These are phyloP conservation scores for Chernovozyma sophiae-reginae DNA, from an alignment of 1,139 yeast genomes.

Conservation along the genomic window DNA sequence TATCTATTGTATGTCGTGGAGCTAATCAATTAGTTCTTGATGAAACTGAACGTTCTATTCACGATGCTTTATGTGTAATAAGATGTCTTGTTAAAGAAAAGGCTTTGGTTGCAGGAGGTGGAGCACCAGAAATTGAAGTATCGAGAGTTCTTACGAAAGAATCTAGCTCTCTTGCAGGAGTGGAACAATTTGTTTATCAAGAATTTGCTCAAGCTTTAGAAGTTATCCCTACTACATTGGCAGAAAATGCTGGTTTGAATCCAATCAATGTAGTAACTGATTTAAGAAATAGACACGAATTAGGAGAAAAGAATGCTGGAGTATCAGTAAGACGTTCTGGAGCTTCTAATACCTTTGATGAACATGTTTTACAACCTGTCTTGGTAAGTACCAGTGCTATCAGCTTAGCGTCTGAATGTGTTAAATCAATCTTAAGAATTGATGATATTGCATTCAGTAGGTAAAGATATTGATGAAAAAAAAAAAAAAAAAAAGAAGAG, in stretches of 20 bases:
- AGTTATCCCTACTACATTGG: slow-evolving; percentile 93
- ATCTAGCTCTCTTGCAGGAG: slow-evolving; percentile 75
- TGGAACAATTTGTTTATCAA: slow-evolving; percentile 90
- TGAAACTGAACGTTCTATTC: slow-evolving; percentile 95
- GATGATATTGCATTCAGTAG: slow-evolving; percentile 77
- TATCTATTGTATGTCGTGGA: slow-evolving; percentile 90
- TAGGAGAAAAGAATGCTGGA: slow-evolving; percentile 92
- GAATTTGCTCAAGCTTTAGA: slow-evolving; percentile 96
- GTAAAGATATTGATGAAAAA: background rate
- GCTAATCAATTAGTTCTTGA: slow-evolving; percentile 87
- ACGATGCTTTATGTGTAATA: slow-evolving; percentile 94
- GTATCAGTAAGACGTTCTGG: slow-evolving; percentile 93
- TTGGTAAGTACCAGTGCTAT: slow-evolving; percentile 92
- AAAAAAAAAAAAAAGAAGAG: too few species aligned
- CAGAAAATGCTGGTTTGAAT: slow-evolving; percentile 96
- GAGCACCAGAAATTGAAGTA: slow-evolving; percentile 96
- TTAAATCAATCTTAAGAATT: slow-evolving; percentile 89
- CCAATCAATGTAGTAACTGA: slow-evolving; percentile 95
- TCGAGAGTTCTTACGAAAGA: slow-evolving; percentile 78
- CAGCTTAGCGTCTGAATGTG: slow-evolving; percentile 92
- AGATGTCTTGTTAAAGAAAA: slow-evolving; percentile 92
- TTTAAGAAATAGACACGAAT: slow-evolving; percentile 84
- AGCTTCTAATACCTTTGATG: slow-evolving; percentile 86
- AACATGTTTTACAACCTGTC: slow-evolving; percentile 95
- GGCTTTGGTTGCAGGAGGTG: slow-evolving; percentile 97